phyloP scores from a whole-genome alignment of 768 basidiomycete genomes.

The Porphyrellus cyaneotinctus region DNA sequence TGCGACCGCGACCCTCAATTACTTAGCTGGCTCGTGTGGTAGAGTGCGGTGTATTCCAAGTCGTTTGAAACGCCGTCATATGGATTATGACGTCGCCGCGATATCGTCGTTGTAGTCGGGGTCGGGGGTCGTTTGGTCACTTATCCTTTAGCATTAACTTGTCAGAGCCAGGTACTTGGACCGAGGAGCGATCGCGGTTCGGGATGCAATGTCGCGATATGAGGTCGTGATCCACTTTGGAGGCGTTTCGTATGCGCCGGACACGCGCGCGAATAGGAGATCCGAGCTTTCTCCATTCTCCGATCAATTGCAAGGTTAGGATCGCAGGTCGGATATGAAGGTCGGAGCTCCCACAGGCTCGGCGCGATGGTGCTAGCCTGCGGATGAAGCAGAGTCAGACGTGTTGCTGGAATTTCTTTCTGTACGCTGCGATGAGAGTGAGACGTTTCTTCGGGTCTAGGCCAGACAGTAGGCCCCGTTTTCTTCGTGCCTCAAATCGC shows the following conservation, averaged over 20 bases:
- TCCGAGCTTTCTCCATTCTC: background rate
- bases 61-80: background rate
- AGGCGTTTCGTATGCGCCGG: background rate
- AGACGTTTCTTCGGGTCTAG: background rate
- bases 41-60: background rate
- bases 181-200: background rate
- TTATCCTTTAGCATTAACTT: background rate
- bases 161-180: background rate
- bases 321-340: slow-evolving; percentile 1
- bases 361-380: background rate
- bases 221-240: background rate
- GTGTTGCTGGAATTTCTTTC: background rate
- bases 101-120: background rate
- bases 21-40: background rate
- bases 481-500: background rate
- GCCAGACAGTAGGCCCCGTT: background rate
- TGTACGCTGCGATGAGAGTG: background rate
- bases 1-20: background rate
- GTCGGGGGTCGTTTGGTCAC: background rate
- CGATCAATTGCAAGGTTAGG: no score
- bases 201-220: background rate
- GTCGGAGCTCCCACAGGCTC: background rate
- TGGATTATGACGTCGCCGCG: background rate
- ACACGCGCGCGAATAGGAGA: background rate
- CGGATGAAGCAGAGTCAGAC: background rate